Evolutionary conservation across 768 basidiomycete genomes (phyloP).

Genomic region (Trametes cingulata): DNA sequence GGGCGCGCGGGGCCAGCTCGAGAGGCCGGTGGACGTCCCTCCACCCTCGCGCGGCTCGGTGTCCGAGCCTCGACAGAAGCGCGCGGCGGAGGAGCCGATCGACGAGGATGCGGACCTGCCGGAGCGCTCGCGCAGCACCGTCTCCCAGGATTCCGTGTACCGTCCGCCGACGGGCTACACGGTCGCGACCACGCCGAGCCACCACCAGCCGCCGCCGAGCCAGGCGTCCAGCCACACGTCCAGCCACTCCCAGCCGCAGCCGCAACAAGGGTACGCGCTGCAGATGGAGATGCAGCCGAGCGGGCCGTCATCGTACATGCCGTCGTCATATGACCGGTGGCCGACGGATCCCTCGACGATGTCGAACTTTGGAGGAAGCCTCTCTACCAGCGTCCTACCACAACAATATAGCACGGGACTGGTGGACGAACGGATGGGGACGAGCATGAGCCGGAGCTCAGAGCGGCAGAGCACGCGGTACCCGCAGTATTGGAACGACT

Average conservation of each 20-base stretch:
- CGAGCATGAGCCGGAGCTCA: conserved; percentile 16
- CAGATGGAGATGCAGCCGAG: conserved; percentile 15
- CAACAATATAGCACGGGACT: conserved; percentile 77
- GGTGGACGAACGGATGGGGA: conserved; percentile 46
- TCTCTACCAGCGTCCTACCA: conserved; percentile 74
- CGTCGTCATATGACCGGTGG: conserved; percentile 52
- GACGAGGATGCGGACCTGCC: conserved; percentile 24
- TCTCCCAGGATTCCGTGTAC: conserved; percentile 20
- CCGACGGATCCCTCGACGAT: conserved; percentile 28
- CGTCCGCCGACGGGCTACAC: conserved; percentile 20
- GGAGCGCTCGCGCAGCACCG: conserved; percentile 5
- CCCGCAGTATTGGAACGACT: conserved; percentile 41
- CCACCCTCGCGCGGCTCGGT: conserved; percentile 6
- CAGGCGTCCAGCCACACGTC: no score
- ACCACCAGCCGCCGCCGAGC: conserved; percentile 1
- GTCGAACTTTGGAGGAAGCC: conserved; percentile 42
- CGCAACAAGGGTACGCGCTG: conserved; percentile 18
- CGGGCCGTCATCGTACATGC: conserved; percentile 29
- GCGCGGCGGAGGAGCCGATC: conserved; percentile 53
- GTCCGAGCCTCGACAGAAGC: conserved; percentile 49
- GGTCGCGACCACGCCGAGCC: conserved; percentile 11
- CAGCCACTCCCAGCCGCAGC: no score
- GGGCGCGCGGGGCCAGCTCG: conserved; percentile 51
- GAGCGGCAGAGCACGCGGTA: conserved; percentile 30
- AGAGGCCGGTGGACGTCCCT: conserved; percentile 9